Evolutionary conservation across 2,329 filamentous ascomycete genomes (phyloP).

Genomic region (Colletotrichum sp.): DNA sequence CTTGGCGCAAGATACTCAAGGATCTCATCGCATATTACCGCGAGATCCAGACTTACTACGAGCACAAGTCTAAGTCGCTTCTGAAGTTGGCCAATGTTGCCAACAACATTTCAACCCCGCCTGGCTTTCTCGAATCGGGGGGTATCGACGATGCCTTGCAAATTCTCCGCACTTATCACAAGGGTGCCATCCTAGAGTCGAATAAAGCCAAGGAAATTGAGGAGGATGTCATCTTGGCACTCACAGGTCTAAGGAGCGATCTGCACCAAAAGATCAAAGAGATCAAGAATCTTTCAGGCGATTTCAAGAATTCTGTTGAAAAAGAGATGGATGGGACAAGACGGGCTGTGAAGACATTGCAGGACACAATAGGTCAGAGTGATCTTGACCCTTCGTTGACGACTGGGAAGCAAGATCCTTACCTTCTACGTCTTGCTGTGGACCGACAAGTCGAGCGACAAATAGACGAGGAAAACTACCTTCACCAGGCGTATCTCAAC

Average conservation of each 20-base stretch:
- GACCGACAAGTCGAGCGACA: conserved; percentile 92
- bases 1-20: conserved; percentile 94
- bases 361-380: conserved; percentile 79
- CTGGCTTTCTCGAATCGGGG: conserved; percentile 77
- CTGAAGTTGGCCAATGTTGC: conserved; percentile 84
- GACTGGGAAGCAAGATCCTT: conserved; percentile 90
- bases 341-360: conserved; percentile 79
- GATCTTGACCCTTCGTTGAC: conserved; percentile 78
- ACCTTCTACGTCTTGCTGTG: conserved; percentile 82
- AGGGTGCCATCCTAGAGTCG: conserved; percentile 77
- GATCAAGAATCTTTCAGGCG: conserved; percentile 89
- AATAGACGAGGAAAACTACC: conserved; percentile 95
- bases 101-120: conserved; percentile 78
- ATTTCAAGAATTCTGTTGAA: conserved; percentile 96
- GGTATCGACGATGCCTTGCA: conserved; percentile 89
- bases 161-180: conserved; percentile 83
- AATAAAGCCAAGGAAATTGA: conserved; percentile 92
- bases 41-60: conserved; percentile 89
- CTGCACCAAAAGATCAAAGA: conserved; percentile 97
- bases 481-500: conserved; percentile 94
- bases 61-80: conserved; percentile 81
- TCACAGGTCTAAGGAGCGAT: conserved; percentile 86
- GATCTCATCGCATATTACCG: conserved; percentile 93
- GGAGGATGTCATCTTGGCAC: conserved; percentile 85
- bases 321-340: conserved; percentile 90